Conservation (phyloP, 1,139 yeast species). For the Kodamaea suecica region DNA sequence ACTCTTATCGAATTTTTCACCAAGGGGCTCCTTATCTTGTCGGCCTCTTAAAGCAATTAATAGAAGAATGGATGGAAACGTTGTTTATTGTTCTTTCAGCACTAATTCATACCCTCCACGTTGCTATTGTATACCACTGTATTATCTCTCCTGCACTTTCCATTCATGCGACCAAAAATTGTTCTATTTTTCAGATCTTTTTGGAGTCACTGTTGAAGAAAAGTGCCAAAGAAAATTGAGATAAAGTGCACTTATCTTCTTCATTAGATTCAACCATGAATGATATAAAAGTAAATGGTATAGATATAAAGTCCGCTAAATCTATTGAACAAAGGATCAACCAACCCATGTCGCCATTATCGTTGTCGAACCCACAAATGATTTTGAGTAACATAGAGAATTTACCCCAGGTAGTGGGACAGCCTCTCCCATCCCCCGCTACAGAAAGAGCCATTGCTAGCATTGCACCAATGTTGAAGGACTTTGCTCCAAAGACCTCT, state of each 20-base stretch:
- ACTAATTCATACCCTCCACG: no score
- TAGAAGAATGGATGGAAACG: no score
- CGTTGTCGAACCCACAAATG: slow-evolving; percentile 20
- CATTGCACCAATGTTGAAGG: slow-evolving; percentile 72
- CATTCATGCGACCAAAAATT: no score
- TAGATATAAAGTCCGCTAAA: background rate
- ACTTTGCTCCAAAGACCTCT: slow-evolving; percentile 69
- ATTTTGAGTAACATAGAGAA: slow-evolving; percentile 11
- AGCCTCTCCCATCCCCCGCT: slow-evolving; percentile 26
- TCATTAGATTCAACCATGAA: slow-evolving; percentile 1
- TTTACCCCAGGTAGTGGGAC: slow-evolving; percentile 8
- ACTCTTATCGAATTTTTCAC: no score
- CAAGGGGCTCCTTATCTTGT: no score
- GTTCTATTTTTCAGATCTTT: background rate
- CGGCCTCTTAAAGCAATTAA: no score
- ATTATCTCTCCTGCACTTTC: no score
- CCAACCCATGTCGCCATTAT: slow-evolving; percentile 36
- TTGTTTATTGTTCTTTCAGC: no score
- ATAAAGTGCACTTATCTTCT: no score
- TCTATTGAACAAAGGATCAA: slow-evolving; percentile 8
- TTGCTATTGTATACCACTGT: no score
- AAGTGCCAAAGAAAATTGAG: background rate
- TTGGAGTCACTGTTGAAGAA: no score
- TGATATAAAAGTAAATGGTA: background rate
- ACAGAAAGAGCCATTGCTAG: slow-evolving; percentile 67